A percentile compares a stretch with the other conserved stretches of the same genome.
Evolutionary conservation across 306 rosid species (phyloP).

Genomic region (Cicer judaicum): DNA sequence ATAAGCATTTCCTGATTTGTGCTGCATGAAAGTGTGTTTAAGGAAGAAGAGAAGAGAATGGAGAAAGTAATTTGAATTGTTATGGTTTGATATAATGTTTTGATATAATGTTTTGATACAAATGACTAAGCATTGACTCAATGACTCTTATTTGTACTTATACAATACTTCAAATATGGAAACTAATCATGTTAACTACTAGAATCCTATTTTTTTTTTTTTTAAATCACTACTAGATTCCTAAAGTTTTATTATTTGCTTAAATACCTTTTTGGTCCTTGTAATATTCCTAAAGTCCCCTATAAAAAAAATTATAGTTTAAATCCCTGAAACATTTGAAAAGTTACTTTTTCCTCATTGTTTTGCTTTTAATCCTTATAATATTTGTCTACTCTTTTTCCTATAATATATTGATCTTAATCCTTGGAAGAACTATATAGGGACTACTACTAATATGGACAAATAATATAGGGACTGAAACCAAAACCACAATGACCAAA

Average conservation of each 20-base stretch:
- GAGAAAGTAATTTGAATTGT: neutral
- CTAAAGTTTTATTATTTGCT: too few relatives aligned
- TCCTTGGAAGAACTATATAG: neutral
- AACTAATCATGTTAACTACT: neutral
- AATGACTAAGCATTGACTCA: too few relatives aligned
- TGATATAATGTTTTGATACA: neutral
- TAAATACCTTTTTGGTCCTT: neutral
- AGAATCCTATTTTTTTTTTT: neutral
- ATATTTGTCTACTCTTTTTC: neutral
- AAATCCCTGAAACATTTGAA: neutral
- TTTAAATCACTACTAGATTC: too few relatives aligned
- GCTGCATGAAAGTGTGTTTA: slow-evolving; percentile 37
- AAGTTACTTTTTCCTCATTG: neutral
- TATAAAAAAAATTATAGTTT: neutral
- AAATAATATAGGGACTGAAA: neutral
- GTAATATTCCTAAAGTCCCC: neutral
- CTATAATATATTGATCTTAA: neutral
- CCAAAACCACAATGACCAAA: neutral
- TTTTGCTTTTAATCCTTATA: neutral
- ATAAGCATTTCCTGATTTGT: slow-evolving; percentile 28
- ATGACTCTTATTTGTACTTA: neutral
- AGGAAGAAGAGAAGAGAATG: slow-evolving; percentile 8
- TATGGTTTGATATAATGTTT: neutral
- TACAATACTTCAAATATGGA: neutral
- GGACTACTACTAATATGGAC: neutral